Base-by-base conservation (phyloP, 345 rosid species). In the Populus nigra region DNA sequence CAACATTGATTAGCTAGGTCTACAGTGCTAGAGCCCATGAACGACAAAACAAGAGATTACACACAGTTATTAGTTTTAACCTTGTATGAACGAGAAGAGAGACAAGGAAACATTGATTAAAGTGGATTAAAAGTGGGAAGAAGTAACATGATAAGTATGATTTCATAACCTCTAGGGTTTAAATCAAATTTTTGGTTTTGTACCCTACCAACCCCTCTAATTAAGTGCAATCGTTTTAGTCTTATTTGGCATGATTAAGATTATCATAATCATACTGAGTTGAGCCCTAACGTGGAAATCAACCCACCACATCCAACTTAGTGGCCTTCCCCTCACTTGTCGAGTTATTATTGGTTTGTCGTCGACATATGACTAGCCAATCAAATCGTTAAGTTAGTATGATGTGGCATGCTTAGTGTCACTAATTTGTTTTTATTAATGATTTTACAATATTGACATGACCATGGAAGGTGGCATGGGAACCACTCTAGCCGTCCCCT, bases 21-120 rank as follows among this genome's bases (percentile, higher is more conserved):
- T 11, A n/a, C 11, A 18, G 8, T 13, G 9, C 38, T 27, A 12
- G 69, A 39, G 65, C 20, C 0, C 41, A 59, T 17, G 2, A 8
- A 76, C 68, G 68, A 61, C 69, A 71, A 33, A 59, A 11, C 7
- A 31, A 73, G 75, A 53, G 69, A 43, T 68, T 41, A 23, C 25
- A 29, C 23, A 36, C 23, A 10, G 41, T 71, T 72, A 50, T 23
- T 1, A 59, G 35, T 61, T 57, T 77, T 50, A 69, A n/a, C 55
- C 16, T 65, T 61, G 49, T 16, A 71, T 59, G 38, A 55, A 47
- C 29, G 33, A 73, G n/a, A 9, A 22, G 39, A 13, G 75, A 72
- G 85, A 85, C 90, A 83, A 82, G 67, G 76, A 71, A 76, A 83
- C 86, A 86, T 75, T 71, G 86, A 84, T 89, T 80, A 77, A 86